Evolutionary conservation across 805 yeast species (phyloP), one percentile per base, ranked within the genome.

Genomic region (Candida cerambycidarum): DNA sequence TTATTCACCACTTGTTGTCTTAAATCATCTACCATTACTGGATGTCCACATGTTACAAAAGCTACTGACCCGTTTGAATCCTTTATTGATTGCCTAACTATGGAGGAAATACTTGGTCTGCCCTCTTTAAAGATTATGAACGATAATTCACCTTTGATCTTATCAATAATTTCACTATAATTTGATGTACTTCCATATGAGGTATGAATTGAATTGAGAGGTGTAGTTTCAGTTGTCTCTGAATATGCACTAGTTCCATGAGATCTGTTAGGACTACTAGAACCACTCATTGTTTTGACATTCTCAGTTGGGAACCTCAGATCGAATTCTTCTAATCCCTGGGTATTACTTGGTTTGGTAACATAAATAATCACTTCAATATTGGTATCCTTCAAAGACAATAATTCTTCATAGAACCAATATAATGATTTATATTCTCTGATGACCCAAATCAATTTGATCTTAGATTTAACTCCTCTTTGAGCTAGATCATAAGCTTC

Each of bases 11-110:
- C 75, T 2, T 75, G 62, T 25, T 63, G 56, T 54, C 92, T 71
- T 14, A 80, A 53, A 3, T 64, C 71, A 52, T 82, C 89, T 50
- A 73, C 80, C 74, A 82, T 73, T 3, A 59, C 43, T 23, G 78
- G 73, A 35, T 83, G 85, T 5, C 89, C 89, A 63, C 89, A 83
- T 7, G 78, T 66, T 33, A 82, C 64, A 35, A 81, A 69, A 0
- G 78, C 78, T 8, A 73, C 55, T 3, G 82, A 64, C 0, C 79
- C 75, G 1, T 44, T 33, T 0, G 75, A 60, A 13, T 62, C 61
- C 10, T 61, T 54, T 4, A 73, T 57, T 30, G 67, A 71, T 1
- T 60, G 43, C 5, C 49, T 42, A 0, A 81, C 67, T 1, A 79
- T 45, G 7, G 50, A 48, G 0, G 59, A 59, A 39, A 81, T 46